Evolutionary conservation across 345 rosid species (phyloP), one percentile per base, ranked within the genome.

Genomic region (Dipteronia dyeriana): DNA sequence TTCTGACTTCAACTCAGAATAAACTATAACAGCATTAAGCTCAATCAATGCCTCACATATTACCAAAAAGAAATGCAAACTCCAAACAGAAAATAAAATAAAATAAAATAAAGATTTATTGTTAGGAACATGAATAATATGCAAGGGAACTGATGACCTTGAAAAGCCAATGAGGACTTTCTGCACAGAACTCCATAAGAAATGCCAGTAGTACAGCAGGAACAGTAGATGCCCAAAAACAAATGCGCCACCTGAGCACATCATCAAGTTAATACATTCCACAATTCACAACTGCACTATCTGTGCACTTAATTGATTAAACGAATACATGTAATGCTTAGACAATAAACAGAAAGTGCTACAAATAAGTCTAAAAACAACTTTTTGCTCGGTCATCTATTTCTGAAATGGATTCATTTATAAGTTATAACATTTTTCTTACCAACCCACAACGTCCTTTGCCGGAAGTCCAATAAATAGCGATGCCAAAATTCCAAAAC

Each of bases 111-210:
- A 9, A 8, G 66, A 22, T 7, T 47, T 12, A 70, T 67, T 53
- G 64, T 66, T 49, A 43, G 61, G 25, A 53, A 75, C 31, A 47
- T 56, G 39, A 64, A 41, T 47, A 70, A 81, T 63, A 61, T 31
- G 56, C 59, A 75, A 62, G 57, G 79, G 57, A 67, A 79, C 60
- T 75, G 56, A 70, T 70, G 26, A 95, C 99, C 97, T 93, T 95
- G 76, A 90, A 89, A 86, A 91, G 99, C 99, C 99, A 95, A 73
- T 91, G 93, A 83, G 99, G 99, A 84, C 98, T 90, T 86, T 95
- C 98, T 51, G 87, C 97, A 68, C 91, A 91, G 80, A 93, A 86
- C 86, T 88, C 87, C 90, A 95, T 90, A 49, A 87, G 76, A 45
- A 93, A 60, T 70, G 90, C 92, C 72, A 95, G 97, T 61, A 88